phyloP scores from a whole-genome alignment of 1,139 yeast genomes.

The Geotrichum cucujoidarum region DNA sequence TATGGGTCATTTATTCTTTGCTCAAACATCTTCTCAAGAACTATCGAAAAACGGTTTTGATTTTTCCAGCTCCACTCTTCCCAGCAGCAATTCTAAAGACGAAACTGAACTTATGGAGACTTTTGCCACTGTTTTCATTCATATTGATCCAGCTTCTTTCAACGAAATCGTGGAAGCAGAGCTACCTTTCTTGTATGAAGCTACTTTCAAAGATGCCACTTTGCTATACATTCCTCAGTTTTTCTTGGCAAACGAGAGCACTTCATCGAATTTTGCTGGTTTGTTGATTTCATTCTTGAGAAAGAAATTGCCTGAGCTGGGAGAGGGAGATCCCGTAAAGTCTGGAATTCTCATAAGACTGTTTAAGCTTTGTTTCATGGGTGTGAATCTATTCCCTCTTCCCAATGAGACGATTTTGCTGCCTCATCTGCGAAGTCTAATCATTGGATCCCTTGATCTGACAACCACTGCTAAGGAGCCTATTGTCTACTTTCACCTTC shows the following conservation, averaged over 20 bases:
- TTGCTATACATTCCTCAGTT: slow-evolving; percentile 88
- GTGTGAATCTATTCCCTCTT: slow-evolving; percentile 85
- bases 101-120: slow-evolving; percentile 96
- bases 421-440: slow-evolving; percentile 80
- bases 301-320: slow-evolving; percentile 69
- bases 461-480: slow-evolving; percentile 93
- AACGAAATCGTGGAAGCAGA: slow-evolving; percentile 86
- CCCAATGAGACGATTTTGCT: slow-evolving; percentile 80
- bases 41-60: slow-evolving; percentile 44
- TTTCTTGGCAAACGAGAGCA: slow-evolving; percentile 86
- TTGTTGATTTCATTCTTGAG: slow-evolving; percentile 71
- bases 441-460: slow-evolving; percentile 69
- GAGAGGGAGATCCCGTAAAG: slow-evolving; percentile 71
- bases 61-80: slow-evolving; percentile 52
- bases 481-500: slow-evolving; percentile 77
- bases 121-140: slow-evolving; percentile 88
- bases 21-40: slow-evolving; percentile 40
- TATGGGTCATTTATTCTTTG: slow-evolving; percentile 70
- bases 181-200: slow-evolving; percentile 68
- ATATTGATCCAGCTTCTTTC: slow-evolving; percentile 91
- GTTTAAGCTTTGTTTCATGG: slow-evolving; percentile 91
- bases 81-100: slow-evolving; percentile 74
- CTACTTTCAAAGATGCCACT: slow-evolving; percentile 81
- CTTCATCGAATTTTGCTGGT: slow-evolving; percentile 91
- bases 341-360: slow-evolving; percentile 78